Base-by-base conservation (phyloP, 768 basidiomycete genomes). In the Rhodotorula diobovata region DNA sequence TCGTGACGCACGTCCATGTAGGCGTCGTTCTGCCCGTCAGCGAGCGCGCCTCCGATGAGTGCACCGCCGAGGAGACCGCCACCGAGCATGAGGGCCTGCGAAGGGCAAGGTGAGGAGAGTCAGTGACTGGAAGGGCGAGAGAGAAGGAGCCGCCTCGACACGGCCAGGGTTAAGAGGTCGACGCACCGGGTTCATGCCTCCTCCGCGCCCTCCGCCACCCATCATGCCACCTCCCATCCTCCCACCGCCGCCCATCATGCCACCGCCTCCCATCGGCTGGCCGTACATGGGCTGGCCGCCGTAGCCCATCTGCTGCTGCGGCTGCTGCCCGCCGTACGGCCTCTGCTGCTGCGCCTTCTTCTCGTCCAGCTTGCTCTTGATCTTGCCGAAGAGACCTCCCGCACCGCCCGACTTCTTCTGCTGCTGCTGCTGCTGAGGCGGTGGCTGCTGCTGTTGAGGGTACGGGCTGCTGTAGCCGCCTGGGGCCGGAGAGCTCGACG, bases 161-260 rank as follows among this genome's bases (percentile, higher is more conserved):
- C n/a, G n/a, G n/a, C n/a, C n/a, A n/a, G n/a, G n/a, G n/a, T n/a
- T n/a, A 8, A 20, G 37, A n/a, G n/a, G n/a, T n/a, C 15, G 6
- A 51, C 70, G 39, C 32, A 71, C 70, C 21, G 70, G 70, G 61
- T 71, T 71, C 70, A 71, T 71, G 2, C 70, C 70, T 20, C 69
- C 69, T 1, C 70, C 64, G n/a, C 70, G 48, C 34, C 41, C 23
- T 1, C 60, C 55, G n/a, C 63, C 68, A 20, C 63, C 54, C 54
- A 64, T 55, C 39, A 63, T 63, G 4, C 63, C 63, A 34, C 43
- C 63, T 32, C 63, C 43, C 21, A 39, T 30, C 23, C 23, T 28
- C 35, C 25, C 8, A 16, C 50, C 53, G n/a, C n/a, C n/a, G 5
- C n/a, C 23, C 51, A 7, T 37, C 53, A n/a, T 51, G 39, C 32